Conservation (phyloP, 164 flowering plant species). For the Vitis amurensis region DNA sequence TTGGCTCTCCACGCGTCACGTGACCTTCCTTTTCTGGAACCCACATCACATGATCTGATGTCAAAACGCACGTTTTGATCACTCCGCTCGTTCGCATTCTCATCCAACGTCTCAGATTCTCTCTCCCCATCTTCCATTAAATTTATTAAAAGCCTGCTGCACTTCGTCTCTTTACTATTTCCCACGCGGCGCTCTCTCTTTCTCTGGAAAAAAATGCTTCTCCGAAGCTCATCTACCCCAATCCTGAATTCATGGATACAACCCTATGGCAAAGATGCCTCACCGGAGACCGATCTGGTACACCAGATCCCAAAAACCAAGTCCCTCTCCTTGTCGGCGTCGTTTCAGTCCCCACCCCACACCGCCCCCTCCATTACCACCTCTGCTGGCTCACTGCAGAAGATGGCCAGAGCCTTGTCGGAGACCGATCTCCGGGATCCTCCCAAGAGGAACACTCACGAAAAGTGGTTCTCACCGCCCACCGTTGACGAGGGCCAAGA, state of each 20-base stretch:
- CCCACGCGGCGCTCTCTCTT: neutral
- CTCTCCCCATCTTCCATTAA: neutral
- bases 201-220: conserved; percentile 21
- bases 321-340: conserved; percentile 12
- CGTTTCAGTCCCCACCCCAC: neutral
- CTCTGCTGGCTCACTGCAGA: neutral
- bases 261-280: neutral
- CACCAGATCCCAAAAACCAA: conserved; percentile 14
- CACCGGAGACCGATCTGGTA: conserved; percentile 16
- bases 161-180: too few species aligned
- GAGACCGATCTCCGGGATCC: conserved; percentile 1
- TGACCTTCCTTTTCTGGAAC: neutral
- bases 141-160: neutral
- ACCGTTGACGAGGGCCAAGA: neutral
- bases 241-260: conserved; percentile 28
- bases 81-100: too few species aligned
- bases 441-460: neutral
- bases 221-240: conserved; percentile 44
- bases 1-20: neutral
- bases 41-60: neutral
- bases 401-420: neutral
- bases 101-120: neutral
- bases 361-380: neutral
- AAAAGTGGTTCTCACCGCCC: too few species aligned
- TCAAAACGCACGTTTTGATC: too few species aligned